These are phyloP conservation scores for Quercus dentata DNA, from an alignment of 306 rosid genomes.

Conservation along the genomic window DNA sequence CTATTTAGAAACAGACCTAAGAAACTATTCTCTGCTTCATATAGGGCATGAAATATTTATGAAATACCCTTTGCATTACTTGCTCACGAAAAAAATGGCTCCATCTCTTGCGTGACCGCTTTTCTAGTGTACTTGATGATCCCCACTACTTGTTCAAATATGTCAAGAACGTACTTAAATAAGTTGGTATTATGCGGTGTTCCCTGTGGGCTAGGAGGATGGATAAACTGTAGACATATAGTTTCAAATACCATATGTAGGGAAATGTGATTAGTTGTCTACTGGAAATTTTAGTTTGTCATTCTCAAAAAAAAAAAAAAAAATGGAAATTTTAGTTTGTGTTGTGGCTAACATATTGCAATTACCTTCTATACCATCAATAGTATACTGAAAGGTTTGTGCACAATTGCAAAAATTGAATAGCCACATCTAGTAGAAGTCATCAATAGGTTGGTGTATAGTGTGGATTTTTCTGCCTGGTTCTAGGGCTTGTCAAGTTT, in stretches of 20 bases:
- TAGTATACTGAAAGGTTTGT: not conserved
- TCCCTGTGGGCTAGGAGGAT: not conserved
- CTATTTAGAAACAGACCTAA: not conserved
- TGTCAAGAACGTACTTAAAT: not conserved
- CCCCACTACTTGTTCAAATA: not conserved
- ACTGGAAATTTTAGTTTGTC: not conserved
- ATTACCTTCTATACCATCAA: not conserved
- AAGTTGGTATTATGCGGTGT: not conserved
- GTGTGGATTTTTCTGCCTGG: not conserved
- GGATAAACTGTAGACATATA: not conserved
- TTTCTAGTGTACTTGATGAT: not conserved
- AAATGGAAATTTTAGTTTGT: not conserved
- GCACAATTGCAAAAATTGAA: not conserved
- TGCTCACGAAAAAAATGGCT: not conserved
- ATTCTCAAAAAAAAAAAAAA: too few species aligned
- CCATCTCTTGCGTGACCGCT: not conserved
- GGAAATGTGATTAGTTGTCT: not conserved
- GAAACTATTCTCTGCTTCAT: not conserved
- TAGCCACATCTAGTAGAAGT: not conserved
- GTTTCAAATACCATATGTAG: not conserved
- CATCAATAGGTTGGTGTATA: not conserved
- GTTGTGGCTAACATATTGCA: not conserved
- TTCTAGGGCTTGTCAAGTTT: not conserved
- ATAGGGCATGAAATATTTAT: not conserved
- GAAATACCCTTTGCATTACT: not conserved